Base-by-base conservation (phyloP, 2,329 filamentous ascomycete species). In the Scolecobasidium constrictum region DNA sequence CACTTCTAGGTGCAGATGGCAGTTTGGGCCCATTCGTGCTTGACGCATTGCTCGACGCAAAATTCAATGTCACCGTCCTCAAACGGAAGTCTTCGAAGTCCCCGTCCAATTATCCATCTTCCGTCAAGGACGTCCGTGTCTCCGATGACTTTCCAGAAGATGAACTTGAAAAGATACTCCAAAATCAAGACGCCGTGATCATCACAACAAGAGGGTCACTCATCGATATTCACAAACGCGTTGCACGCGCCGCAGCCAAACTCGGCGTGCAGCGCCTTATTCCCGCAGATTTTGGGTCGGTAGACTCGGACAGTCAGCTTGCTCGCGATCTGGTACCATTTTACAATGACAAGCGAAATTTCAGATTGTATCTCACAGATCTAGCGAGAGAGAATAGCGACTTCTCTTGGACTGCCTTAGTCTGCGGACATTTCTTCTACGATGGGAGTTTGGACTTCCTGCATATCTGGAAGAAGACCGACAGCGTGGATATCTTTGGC, bases 41-140 rank as follows among this genome's bases (percentile, higher is more conserved):
- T 5, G 46, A 50, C 20, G 58, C 56, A 23, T 54, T 62, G 40
- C 50, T 56, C 33, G 34, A 47, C 22, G 55, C 53, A 12, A 50
- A 57, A 12, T 57, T 60, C 50, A 57, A 55, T 36, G 28, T 56
- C 46, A 56, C 48, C 35, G 54, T 61, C 6, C 46, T 62, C 38
- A 60, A 59, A 46, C 56, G 59, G 35, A 46, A 48, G 5, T 53
- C 53, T 7, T 62, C 59, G 11, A 60, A 56, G 47, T 59, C 58
- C 15, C 26, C 40, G 16, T 16, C 40, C 3, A 53, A 51, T 2
- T 61, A 61, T 43, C 35, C 42, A 31, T n/a, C 34, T 6, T n/a
- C 19, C 17, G 35, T 44, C 3, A 39, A 4, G 31, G 35, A 38
- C 26, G 35, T 34, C 7, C 23, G 4, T 9, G 18, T 44, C 15